These are phyloP conservation scores for Collybia nuda DNA, from an alignment of 768 basidiomycete genomes.

Conservation along the genomic window DNA sequence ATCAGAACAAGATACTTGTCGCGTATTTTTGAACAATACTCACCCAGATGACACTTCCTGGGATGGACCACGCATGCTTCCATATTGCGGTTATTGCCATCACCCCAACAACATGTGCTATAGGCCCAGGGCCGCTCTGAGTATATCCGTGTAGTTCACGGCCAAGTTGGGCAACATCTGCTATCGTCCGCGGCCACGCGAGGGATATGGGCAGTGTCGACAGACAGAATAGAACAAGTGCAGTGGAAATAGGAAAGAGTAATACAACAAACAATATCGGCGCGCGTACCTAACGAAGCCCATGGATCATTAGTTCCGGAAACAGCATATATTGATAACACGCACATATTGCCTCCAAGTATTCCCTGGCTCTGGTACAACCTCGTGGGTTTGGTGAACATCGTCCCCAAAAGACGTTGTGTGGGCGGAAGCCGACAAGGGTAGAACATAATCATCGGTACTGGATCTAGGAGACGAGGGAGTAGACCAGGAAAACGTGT, in stretches of 20 bases:
- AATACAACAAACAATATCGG: constrained; percentile 45
- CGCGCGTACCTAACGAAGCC: constrained; percentile 32
- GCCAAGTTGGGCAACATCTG: constrained; percentile 75
- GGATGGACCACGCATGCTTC: constrained; percentile 98
- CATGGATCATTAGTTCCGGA: constrained; percentile 4
- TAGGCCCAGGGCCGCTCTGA: constrained; percentile 61
- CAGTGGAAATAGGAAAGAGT: constrained; percentile 66
- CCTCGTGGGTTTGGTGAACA: constrained; percentile 25
- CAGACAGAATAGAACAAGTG: constrained; percentile 67
- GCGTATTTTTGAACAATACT: constrained; percentile 25
- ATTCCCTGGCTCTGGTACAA: too few species aligned
- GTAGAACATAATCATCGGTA: constrained; percentile 49
- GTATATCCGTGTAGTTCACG: constrained; percentile 77
- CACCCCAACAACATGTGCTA: constrained; percentile 79
- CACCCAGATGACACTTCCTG: constrained; percentile 91
- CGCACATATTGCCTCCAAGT: too few species aligned
- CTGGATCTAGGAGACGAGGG: constrained; percentile 44
- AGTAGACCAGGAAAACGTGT: constrained; percentile 40
- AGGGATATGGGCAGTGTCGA: constrained; percentile 78
- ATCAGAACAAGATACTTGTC: constrained; percentile 3
- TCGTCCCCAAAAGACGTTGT: constrained; percentile 43
- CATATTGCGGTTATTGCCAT: constrained; percentile 84
- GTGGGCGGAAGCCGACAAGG: constrained; percentile 46
- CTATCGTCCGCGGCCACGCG: constrained; percentile 72
- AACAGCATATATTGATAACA: neutral